Evolutionary conservation across 306 rosid genomes (phyloP).

Genomic region (Trifolium repens): DNA sequence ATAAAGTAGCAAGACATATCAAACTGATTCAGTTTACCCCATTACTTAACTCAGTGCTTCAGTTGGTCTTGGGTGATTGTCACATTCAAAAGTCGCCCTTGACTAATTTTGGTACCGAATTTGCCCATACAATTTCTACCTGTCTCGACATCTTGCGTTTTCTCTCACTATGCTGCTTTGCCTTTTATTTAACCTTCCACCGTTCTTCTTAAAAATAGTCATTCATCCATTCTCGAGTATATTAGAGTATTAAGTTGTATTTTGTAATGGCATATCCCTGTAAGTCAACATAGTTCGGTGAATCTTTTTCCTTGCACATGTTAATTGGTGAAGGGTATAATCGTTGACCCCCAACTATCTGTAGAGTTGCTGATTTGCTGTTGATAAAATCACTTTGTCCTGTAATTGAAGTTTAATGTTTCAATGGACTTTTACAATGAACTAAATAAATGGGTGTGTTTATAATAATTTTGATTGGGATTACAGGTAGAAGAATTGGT

Average conservation of each 20-base stretch:
- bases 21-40: slow-evolving; percentile 28
- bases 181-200: slow-evolving; percentile 26
- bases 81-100: slow-evolving; percentile 21
- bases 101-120: slow-evolving; percentile 29
- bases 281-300: slow-evolving; percentile 27
- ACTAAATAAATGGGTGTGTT: slow-evolving; percentile 3
- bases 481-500: slow-evolving; percentile 88
- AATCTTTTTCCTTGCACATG: slow-evolving; percentile 20
- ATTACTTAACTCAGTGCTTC: slow-evolving; percentile 32
- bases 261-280: slow-evolving; percentile 15
- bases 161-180: slow-evolving; percentile 18
- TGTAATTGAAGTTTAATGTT: slow-evolving; percentile 17
- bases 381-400: slow-evolving; percentile 20
- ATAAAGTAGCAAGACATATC: slow-evolving; percentile 27
- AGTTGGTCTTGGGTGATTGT: slow-evolving; percentile 2
- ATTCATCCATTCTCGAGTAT: slow-evolving; percentile 15
- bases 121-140: slow-evolving; percentile 12
- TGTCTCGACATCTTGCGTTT: slow-evolving; percentile 21
- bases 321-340: slow-evolving; percentile 34
- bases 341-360: slow-evolving; percentile 12
- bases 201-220: slow-evolving; percentile 22
- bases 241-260: slow-evolving; percentile 15
- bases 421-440: not conserved
- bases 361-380: slow-evolving; percentile 13
- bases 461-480: slow-evolving; percentile 24